Base-by-base conservation (phyloP, 2,329 filamentous ascomycete genomes). In the Penicillium hesseltinei region DNA sequence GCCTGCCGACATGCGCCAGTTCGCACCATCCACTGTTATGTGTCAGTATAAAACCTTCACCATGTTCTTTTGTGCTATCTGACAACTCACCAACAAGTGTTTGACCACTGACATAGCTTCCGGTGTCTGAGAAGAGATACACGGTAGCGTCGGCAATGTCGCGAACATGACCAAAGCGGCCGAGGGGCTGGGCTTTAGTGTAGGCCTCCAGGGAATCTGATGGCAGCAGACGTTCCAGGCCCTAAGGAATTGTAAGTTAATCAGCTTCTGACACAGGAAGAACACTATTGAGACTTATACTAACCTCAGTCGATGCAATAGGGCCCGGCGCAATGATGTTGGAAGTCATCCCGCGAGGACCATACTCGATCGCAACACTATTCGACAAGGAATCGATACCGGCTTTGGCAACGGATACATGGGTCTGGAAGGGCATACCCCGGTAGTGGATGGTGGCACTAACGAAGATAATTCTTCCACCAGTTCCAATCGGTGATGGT, bases 61-160 rank as follows among this genome's bases (percentile, higher is more conserved):
- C 25, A 23, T 25, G 17, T 13, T 19, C 10, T 17, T 19, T 23
- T 4, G 19, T 25, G 25, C 27, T 36, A 19, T 39, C n/a, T 13
- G 9, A 39, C 21, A 27, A 73, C 75, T 56, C 64, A 77, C 75
- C 82, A 33, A 96, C 89, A 36, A 97, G 76, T 3, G 86, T 84
- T 64, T 91, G 87, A 1, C 92, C 94, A 64, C 90, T 96, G 46
- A 97, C 86, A 73, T 90, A 96, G 71, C 88, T 91, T 0, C 88
- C 93, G 0, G 91, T 86, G 45, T 96, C 90, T 45, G 89, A 90
- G 71, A 97, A 94, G 54, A 97, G 74, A 68, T 87, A 99, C 0
- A 97, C 84, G 0, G 93, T 97, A 1, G 93, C 90, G 74, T 99
- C 93, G 0, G 92, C 89, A 68, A 99, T 92, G 70, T 99, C 93